Base-by-base conservation (phyloP, 139 green algal genomes). In the Medakamo hakoo region DNA sequence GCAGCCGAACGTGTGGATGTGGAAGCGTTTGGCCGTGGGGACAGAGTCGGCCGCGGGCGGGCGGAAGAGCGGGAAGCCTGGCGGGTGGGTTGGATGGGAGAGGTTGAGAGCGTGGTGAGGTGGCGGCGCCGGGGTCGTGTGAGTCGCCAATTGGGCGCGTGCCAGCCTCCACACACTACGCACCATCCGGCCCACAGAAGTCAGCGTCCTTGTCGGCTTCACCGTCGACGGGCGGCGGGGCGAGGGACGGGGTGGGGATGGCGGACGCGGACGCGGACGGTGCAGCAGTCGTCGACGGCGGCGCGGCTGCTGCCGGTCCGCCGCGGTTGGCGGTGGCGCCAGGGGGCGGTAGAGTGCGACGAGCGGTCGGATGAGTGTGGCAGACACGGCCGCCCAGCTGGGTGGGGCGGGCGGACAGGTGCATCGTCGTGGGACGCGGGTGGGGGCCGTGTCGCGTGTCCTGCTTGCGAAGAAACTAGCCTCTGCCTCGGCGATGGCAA, bases 1-100 rank as follows among this genome's bases (percentile, higher is more conserved):
- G 76, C 89, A 97, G 40, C 88, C 88, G 69, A 96, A 95, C 20
- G 91, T 97, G 71, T 93, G 89, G 31, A 98, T 94, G 74, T 93
- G 86, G 70, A 90, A 96, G 19, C 67, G 78, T 68, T 90, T 91
- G 55, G 88, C 84, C 18, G 30, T 65, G 27, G 55, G 24, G 27
- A 49, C 25, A 19, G 26, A 28, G 20, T 55, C 26, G 19, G 56
- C 28, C 4, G 27, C 55, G 21, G 59, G 55, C n/a, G 27, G 66
- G n/a, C 67, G 59, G 19, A 27, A 30, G 63, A 78, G 65, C 27
- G 75, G 60, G 25, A 60, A 52, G 23, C 74, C 74, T 74, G 64
- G 20, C 60, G 5, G 4, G 22, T 9, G 2, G 48, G n/a, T n/a
- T n/a, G n/a, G n/a, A n/a, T n/a, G 5, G 27, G 31, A 23, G n/a